Conservation (phyloP, 305 asterid species). For the Solanum hybrid region DNA sequence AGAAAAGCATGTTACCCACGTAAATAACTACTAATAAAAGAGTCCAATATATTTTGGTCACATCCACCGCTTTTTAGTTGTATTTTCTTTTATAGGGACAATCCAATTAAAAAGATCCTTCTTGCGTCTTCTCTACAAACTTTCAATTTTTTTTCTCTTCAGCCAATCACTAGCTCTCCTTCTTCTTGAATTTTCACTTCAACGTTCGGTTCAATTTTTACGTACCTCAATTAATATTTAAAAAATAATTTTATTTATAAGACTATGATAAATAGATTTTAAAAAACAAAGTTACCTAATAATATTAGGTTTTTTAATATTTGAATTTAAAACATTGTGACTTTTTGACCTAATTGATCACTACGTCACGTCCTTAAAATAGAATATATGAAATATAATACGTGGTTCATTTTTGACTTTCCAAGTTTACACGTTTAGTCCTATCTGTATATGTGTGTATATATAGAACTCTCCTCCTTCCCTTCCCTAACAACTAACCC, state of each 20-base stretch:
- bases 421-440: not conserved
- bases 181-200: not conserved
- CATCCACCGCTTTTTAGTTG: not conserved
- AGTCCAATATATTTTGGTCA: not conserved
- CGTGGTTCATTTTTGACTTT: conserved; percentile 5
- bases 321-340: not conserved
- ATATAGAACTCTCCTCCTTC: not conserved
- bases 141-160: not conserved
- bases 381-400: not conserved
- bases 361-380: not conserved
- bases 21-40: not conserved
- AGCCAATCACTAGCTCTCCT: not conserved
- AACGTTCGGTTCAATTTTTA: too few species aligned
- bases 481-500: not conserved
- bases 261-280: too few species aligned
- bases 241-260: too few species aligned
- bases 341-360: not conserved
- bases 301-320: not conserved
- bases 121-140: not conserved
- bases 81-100: not conserved
- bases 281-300: not conserved
- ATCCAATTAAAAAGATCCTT: not conserved
- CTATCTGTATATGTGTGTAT: not conserved
- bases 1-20: not conserved
- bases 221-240: too few species aligned